Percentiles rank a stretch among this genome's conserved stretches.
Evolutionary conservation across 306 rosid genomes (phyloP).

Genomic region (Begonia masoniana): DNA sequence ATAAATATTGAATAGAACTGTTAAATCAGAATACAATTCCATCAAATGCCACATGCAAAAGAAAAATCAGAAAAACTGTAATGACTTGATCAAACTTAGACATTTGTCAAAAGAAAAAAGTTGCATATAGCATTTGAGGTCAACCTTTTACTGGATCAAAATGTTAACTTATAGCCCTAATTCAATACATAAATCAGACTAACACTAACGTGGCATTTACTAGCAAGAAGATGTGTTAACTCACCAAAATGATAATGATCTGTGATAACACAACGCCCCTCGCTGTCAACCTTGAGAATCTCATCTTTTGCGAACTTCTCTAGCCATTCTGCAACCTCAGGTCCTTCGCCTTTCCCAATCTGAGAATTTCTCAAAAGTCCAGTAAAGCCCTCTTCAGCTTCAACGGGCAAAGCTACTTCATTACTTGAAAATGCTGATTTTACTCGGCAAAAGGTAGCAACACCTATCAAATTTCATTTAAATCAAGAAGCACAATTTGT

Average conservation of each 20-base stretch:
- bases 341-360: conserved; percentile 21
- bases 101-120: too few species aligned
- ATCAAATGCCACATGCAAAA: conserved; percentile 1
- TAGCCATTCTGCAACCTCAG: conserved; percentile 27
- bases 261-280: conserved; percentile 74
- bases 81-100: too few species aligned
- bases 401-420: conserved; percentile 59
- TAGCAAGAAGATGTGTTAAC: conserved; percentile 5
- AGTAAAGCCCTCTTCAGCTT: conserved; percentile 81
- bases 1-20: conserved; percentile 81
- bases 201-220: neutral
- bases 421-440: conserved; percentile 64
- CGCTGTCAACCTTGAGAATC: conserved; percentile 60
- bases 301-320: conserved; percentile 58
- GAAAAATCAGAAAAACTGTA: neutral
- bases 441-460: conserved; percentile 82
- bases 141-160: too few species aligned
- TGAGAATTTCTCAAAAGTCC: conserved; percentile 37
- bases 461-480: conserved; percentile 35
- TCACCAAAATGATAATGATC: conserved; percentile 85
- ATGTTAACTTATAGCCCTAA: too few species aligned
- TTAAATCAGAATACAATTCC: conserved; percentile 15
- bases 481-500: conserved; percentile 2
- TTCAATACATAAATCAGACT: too few species aligned
- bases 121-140: too few species aligned